A percentile compares a stretch with the other conserved stretches of the same genome.
Conservation (phyloP, 306 rosid species). For the Myrica gale region DNA sequence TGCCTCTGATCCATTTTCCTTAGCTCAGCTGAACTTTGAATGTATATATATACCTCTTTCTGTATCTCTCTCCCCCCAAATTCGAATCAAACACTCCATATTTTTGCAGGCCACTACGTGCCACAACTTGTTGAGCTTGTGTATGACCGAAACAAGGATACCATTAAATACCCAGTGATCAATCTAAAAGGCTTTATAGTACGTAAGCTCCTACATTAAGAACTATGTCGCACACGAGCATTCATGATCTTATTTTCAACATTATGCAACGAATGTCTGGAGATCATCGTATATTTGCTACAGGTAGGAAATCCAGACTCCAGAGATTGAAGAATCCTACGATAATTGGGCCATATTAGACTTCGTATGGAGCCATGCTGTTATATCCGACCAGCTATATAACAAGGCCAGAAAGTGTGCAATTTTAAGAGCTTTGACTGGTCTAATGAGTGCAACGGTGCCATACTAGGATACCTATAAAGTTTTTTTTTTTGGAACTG, state of each 20-base stretch:
- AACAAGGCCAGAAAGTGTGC: slow-evolving; percentile 49
- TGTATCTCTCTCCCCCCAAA: not conserved
- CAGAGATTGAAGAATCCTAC: slow-evolving; percentile 43
- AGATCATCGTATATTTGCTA: not conserved
- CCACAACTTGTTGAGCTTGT: slow-evolving; percentile 36
- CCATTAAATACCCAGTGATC: slow-evolving; percentile 34
- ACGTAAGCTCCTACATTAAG: slow-evolving; percentile 28
- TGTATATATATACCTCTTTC: not conserved
- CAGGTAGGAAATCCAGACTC: slow-evolving; percentile 62
- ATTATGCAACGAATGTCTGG: too few species aligned
- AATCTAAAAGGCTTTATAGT: slow-evolving; percentile 60
- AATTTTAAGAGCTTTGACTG: slow-evolving; percentile 42
- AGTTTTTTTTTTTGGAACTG: too few species aligned
- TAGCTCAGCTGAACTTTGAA: slow-evolving; percentile 4
- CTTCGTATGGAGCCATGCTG: slow-evolving; percentile 65
- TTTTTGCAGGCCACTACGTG: too few species aligned
- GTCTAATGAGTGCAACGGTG: slow-evolving; percentile 49
- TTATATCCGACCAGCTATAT: slow-evolving; percentile 48
- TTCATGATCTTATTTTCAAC: not conserved
- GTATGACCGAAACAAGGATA: slow-evolving; percentile 47
- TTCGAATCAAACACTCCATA: too few species aligned
- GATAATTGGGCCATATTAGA: slow-evolving; percentile 45
- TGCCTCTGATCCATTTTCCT: slow-evolving; percentile 1
- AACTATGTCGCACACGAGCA: not conserved
- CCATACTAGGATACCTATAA: too few species aligned